phyloP scores from a whole-genome alignment of 768 basidiomycete species.

The Agaricus subrufescens region DNA sequence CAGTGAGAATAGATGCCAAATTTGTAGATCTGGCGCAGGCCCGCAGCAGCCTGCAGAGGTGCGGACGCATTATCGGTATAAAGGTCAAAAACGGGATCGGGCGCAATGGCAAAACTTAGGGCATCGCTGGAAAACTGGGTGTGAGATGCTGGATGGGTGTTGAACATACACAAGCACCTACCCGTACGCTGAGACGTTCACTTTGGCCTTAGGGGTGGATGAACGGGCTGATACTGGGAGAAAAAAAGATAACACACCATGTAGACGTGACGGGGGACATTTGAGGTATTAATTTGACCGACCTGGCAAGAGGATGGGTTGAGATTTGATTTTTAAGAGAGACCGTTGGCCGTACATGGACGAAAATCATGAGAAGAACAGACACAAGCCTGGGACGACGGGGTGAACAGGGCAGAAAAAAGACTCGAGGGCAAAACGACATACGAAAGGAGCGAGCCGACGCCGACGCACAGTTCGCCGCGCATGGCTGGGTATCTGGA shows the following conservation, averaged over 20 bases:
- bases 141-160: not conserved
- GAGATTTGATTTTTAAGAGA: slow-evolving; percentile 4
- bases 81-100: slow-evolving; percentile 55
- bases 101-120: slow-evolving; percentile 38
- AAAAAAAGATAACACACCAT: slow-evolving; percentile 46
- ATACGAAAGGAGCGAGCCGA: slow-evolving; percentile 70
- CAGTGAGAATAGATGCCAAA: slow-evolving; percentile 84
- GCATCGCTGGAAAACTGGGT: slow-evolving; percentile 37
- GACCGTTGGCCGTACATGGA: slow-evolving; percentile 53
- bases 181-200: slow-evolving; percentile 74
- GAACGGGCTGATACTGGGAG: not conserved
- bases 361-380: slow-evolving; percentile 69
- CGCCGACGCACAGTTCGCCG: slow-evolving; percentile 73
- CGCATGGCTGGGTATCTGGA: slow-evolving; percentile 38
- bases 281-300: slow-evolving; percentile 77
- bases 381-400: slow-evolving; percentile 34
- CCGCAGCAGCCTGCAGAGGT: slow-evolving; percentile 50
- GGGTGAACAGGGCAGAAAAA: slow-evolving; percentile 17
- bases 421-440: slow-evolving; percentile 22
- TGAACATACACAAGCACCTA: slow-evolving; percentile 24
- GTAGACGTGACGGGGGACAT: slow-evolving; percentile 63
- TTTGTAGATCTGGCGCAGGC: slow-evolving; percentile 66
- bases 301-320: slow-evolving; percentile 43
- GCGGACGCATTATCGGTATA: slow-evolving; percentile 64
- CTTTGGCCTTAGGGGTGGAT: slow-evolving; percentile 42